Evolutionary conservation across 2,329 filamentous ascomycete genomes (phyloP), one percentile per base, ranked within the genome.

Genomic region (Cordyceps javanica): DNA sequence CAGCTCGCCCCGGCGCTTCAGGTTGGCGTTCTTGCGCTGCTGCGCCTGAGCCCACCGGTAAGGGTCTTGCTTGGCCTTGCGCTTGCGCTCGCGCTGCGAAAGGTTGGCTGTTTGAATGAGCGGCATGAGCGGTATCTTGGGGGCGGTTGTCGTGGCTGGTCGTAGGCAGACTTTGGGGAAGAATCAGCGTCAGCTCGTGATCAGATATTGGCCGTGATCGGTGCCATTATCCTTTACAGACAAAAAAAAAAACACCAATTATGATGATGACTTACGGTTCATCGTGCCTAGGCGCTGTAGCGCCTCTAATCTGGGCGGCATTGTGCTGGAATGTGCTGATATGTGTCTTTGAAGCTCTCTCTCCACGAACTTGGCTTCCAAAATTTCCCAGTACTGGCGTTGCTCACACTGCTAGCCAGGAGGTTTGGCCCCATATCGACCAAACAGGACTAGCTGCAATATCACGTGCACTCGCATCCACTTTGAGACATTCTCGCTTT

Each of bases 11-110:
- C 88, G 90, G 53, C 90, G 85, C 67, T 88, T 82, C 46, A 93
- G 71, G 69, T 96, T 96, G 63, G 88, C 90, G 11, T 88, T 85
- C 73, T 93, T 96, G 61, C 90, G 87, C 69, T 91, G 90, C 66
- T 88, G 83, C 32, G 90, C 86, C 72, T 95, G 90, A 3, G 88
- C 88, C 73, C 88, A 83, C 60, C 87, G 80, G 69, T 95, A 97
- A 0, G 91, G 91, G 66, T 97, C 91, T 68, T 84, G 82, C 69
- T 88, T 85, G 60, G 82, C 82, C 61, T 82, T 79, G 60, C 82
- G 81, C 69, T 85, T 85, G 73, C 82, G 82, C 63, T 89, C 82
- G 63, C 83, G 79, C 53, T 75, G 74, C 39, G 84, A 83, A 23
- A 86, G 70, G 63, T 82, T 83, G 51, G 88, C 87, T 61, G 83